phyloP scores from a whole-genome alignment of 495 filamentous ascomycete species.

The Cryomyces antarcticus region DNA sequence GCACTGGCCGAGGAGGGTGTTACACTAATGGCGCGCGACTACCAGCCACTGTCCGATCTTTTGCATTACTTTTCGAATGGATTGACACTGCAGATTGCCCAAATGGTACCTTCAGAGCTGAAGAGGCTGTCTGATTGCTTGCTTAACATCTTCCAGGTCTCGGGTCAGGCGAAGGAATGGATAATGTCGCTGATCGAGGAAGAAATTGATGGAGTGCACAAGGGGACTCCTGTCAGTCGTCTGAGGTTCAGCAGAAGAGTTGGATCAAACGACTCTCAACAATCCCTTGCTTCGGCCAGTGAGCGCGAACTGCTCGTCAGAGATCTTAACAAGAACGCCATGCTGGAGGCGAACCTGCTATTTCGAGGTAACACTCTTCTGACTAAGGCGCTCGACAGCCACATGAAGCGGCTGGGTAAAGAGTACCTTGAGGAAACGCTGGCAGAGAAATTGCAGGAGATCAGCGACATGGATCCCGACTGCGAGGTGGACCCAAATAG shows the following conservation, averaged over 20 bases:
- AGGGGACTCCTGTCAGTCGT: slow-evolving; percentile 47
- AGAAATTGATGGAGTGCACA: slow-evolving; percentile 84
- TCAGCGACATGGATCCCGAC: slow-evolving; percentile 71
- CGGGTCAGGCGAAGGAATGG: slow-evolving; percentile 76
- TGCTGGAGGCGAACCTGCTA: slow-evolving; percentile 75
- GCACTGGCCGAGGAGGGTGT: slow-evolving; percentile 70
- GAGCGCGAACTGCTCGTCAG: slow-evolving; percentile 42
- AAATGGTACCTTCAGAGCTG: slow-evolving; percentile 55
- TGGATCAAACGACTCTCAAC: slow-evolving; percentile 58
- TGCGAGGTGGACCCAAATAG: slow-evolving; percentile 87
- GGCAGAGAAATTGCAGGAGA: slow-evolving; percentile 63
- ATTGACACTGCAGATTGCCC: slow-evolving; percentile 66
- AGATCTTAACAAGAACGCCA: slow-evolving; percentile 37
- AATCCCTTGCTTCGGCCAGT: slow-evolving; percentile 25
- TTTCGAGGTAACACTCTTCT: slow-evolving; percentile 91
- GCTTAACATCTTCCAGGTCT: slow-evolving; percentile 89
- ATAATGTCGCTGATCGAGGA: slow-evolving; percentile 83
- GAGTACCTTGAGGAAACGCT: slow-evolving; percentile 85
- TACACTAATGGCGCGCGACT: slow-evolving; percentile 71
- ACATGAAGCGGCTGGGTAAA: slow-evolving; percentile 86
- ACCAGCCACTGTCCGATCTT: slow-evolving; percentile 63
- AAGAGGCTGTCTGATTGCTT: slow-evolving; percentile 68
- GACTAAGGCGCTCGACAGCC: slow-evolving; percentile 80
- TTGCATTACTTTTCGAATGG: slow-evolving; percentile 69
- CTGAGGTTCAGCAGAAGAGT: slow-evolving; percentile 57